A percentile compares a stretch with the other conserved stretches of the same genome.
These are phyloP conservation scores for Venustampulla echinocandica DNA, from an alignment of 495 filamentous ascomycete genomes.

Conservation along the genomic window DNA sequence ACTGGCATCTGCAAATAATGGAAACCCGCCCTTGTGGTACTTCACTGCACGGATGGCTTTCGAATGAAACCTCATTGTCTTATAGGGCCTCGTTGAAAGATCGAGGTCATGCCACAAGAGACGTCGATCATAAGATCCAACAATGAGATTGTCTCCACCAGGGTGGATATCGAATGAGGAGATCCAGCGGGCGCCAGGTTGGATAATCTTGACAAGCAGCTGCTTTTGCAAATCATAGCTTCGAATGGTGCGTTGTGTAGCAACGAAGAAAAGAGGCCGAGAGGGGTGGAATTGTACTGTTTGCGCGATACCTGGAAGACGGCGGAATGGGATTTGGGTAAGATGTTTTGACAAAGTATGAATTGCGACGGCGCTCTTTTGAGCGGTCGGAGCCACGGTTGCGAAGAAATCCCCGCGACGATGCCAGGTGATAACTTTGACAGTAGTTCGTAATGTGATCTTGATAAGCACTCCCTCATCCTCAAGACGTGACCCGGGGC, in stretches of 20 bases:
- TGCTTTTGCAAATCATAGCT: slow-evolving; percentile 87
- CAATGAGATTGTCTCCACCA: slow-evolving; percentile 84
- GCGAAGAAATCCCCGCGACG: slow-evolving; percentile 89
- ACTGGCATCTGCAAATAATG: slow-evolving; percentile 84
- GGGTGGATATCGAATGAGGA: slow-evolving; percentile 89
- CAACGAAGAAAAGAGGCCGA: slow-evolving; percentile 88
- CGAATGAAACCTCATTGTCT: slow-evolving; percentile 86
- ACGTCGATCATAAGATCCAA: slow-evolving; percentile 87
- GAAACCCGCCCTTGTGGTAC: slow-evolving; percentile 76
- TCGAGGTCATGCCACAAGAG: slow-evolving; percentile 97
- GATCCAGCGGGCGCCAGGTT: slow-evolving; percentile 92
- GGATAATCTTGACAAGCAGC: slow-evolving; percentile 79
- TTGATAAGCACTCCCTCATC: slow-evolving; percentile 69
- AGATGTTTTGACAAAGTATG: slow-evolving; percentile 92
- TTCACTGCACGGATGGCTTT: slow-evolving; percentile 82
- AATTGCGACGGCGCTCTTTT: slow-evolving; percentile 81
- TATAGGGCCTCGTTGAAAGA: slow-evolving; percentile 81
- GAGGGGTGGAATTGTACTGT: slow-evolving; percentile 89
- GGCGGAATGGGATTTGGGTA: slow-evolving; percentile 89
- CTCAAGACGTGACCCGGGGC: slow-evolving; percentile 63
- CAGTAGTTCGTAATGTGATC: slow-evolving; percentile 66
- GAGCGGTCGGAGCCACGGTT: slow-evolving; percentile 73
- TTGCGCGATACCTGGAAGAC: slow-evolving; percentile 75
- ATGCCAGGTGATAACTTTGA: slow-evolving; percentile 94
- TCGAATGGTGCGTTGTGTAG: slow-evolving; percentile 84